Evolutionary conservation across 2,329 filamentous ascomycete genomes (phyloP), one percentile per base, ranked within the genome.

Genomic region (Chaetomium sp.): DNA sequence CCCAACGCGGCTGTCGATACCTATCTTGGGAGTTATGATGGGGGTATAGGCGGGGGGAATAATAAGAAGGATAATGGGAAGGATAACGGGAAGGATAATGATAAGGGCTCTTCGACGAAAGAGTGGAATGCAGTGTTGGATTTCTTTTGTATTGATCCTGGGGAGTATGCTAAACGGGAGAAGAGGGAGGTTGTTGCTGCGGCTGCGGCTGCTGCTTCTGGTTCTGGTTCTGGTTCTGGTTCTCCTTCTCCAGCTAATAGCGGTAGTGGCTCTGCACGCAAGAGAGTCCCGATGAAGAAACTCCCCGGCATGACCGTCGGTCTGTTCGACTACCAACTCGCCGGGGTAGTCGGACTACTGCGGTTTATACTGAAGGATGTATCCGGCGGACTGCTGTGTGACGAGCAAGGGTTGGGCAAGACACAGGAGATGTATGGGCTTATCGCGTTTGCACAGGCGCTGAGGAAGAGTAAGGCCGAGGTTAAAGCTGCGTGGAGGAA

Each of bases 241-340:
- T 27, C 19, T 27, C 19, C 19, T 27, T 27, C 19, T 27, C 19
- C 19, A 27, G 19, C 19, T 27, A 27, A 27, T 27, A 27, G 4
- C 35, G 34, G 12, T 36, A 47, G 12, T 32, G 47, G 14, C 9
- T 6, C n/a, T 8, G n/a, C 6, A 12, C 46, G 43, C n/a, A 56
- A 50, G 14, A 54, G 62, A 10, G 60, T 63, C 6, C 60, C 60
- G 1, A 49, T 64, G 38, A 60, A 59, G 46, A 62, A 57, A 35
- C 40, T 63, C 1, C 59, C 57, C 4, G 59, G 60, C 12, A 60
- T 60, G 55, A 44, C 57, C 19, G 55, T 63, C 6, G 60, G 61
- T 0, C 14, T 63, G n/a, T 64, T 64, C 34, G 61, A 63, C 54
- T 63, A 63, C 60, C 62, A 64, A 49, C 57, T 63, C 41, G 59